phyloP scores from a whole-genome alignment of 768 basidiomycete species.

The Trametes sanguinea region DNA sequence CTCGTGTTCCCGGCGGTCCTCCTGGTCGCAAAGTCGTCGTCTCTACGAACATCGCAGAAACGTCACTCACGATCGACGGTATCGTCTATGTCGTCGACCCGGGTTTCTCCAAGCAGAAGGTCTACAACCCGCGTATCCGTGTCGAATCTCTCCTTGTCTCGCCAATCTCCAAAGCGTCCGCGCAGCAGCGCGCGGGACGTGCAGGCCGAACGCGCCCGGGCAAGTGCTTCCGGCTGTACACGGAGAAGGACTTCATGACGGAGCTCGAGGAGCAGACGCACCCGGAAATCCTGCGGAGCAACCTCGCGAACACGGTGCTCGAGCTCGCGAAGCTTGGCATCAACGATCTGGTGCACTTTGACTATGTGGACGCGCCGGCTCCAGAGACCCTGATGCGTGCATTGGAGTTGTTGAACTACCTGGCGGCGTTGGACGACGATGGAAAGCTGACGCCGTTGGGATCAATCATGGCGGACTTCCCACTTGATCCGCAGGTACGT shows the following conservation, averaged over 20 bases:
- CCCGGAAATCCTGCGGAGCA: constrained; percentile 93
- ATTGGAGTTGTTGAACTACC: constrained; percentile 88
- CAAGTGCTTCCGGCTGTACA: constrained; percentile 96
- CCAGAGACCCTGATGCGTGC: constrained; percentile 92
- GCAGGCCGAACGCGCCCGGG: constrained; percentile 95
- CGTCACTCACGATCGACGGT: constrained; percentile 95
- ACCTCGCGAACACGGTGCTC: constrained; percentile 90
- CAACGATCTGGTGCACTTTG: constrained; percentile 46
- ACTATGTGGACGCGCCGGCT: constrained; percentile 34
- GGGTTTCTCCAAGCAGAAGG: constrained; percentile 96
- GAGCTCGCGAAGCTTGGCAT: constrained; percentile 94
- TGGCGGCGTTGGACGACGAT: constrained; percentile 92
- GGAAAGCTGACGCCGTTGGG: constrained; percentile 89
- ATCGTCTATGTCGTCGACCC: constrained; percentile 99
- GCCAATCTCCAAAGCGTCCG: constrained; percentile 95
- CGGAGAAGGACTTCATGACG: constrained; percentile 94
- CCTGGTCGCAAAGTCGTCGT: constrained; percentile 93
- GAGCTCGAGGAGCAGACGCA: constrained; percentile 97
- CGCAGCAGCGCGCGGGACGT: constrained; percentile 94
- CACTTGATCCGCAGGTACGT: constrained; percentile 92
- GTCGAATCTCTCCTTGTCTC: constrained; percentile 93
- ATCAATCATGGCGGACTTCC: constrained; percentile 95
- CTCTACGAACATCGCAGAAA: constrained; percentile 97
- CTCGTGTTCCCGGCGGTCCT: constrained; percentile 64
- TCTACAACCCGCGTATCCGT: constrained; percentile 96